Base-by-base conservation (phyloP, 164 flowering plant genomes). In the Tetrastigma voinierianum region DNA sequence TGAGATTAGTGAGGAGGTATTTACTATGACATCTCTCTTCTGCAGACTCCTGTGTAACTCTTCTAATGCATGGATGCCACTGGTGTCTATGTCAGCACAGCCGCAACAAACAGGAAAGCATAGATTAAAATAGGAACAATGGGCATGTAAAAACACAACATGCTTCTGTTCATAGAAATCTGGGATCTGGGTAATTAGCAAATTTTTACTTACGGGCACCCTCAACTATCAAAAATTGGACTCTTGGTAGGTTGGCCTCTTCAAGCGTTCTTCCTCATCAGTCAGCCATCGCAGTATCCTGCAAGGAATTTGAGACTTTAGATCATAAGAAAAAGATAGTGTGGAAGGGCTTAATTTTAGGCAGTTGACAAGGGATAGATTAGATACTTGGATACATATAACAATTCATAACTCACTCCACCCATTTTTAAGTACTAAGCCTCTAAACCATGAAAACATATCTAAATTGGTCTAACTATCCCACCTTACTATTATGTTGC, bases 41-140 rank as follows among this genome's bases (percentile, higher is more conserved):
- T 74, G 74, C 53, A 90, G 89, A 76, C 82, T 85, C 57, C 70
- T 77, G 71, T 77, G 56, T 59, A 88, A 64, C 54, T 86, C 90
- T 75, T 86, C 87, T 60, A 88, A 63, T 4, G 93, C 84, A 64
- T 87, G 91, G 69, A 90, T 89, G 19, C 96, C 97, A 67, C 96
- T 90, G 23, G 98, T 93, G 72, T 93, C 94, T 4, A 90, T 87
- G 77, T 93, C 95, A 20, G 89, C 87, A 93, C 96, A 58, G 98
- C 98, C 89, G 86, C 72, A 76, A 69, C 16, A 45, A 43, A 17
- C 40, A 70, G n/a, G 46, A 61, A 62, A 64, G 18, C 5, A 24
- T 16, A 32, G 1, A 21, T 6, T 55, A 40, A 15, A 40, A 32
- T 0, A 7, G 40, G 40, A 23, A 54, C 3, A 16, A 21, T n/a